Evolutionary conservation across 202 grass and related monocot species (phyloP), one percentile per base, ranked within the genome.

Genomic region (Musa balbisiana): DNA sequence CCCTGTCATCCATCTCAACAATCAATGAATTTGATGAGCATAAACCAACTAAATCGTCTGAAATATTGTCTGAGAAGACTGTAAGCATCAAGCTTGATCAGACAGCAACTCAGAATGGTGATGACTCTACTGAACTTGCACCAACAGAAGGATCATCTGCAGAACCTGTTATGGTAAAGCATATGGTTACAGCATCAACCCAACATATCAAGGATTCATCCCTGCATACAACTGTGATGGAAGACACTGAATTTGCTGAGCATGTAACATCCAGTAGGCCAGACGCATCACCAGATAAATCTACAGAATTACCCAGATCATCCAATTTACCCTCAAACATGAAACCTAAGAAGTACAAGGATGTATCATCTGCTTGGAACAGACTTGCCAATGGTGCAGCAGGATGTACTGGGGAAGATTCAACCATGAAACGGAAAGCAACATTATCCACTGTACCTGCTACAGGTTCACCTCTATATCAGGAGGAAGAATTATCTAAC

Each of bases 1-100:
- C 85, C 77, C 79, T 80, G 51, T 63, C 75, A 76, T 64, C 84
- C 43, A 84, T 91, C 29, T 83, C 84, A 70, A 79, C 86, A 67
- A 76, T 10, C 1, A 81, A 86, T 17, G 71, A 49, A 49, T 76
- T 73, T 13, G 85, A 87, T 3, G 58, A 64, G 16, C 55, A 73
- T 21, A 73, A 85, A 74, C 76, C 62, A 62, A 9, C 19, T 22
- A 13, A 64, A 67, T 15, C 62, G 15, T 52, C 3, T 9, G 75
- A 77, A 77, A 49, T 6, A 21, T 25, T 27, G 10, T 59, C 8
- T 77, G 59, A 51, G 13, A 49, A 65, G 14, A 21, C 22, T 77
- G 58, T 52, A 52, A 66, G 21, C 19, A 25, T 77, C 43, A 77
- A 52, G 33, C 16, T 51, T 19, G 49, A 53, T 24, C 19, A 49